These are phyloP conservation scores for Pontederia paniculata DNA, from an alignment of 176 grass and related monocot species.

Conservation along the genomic window DNA sequence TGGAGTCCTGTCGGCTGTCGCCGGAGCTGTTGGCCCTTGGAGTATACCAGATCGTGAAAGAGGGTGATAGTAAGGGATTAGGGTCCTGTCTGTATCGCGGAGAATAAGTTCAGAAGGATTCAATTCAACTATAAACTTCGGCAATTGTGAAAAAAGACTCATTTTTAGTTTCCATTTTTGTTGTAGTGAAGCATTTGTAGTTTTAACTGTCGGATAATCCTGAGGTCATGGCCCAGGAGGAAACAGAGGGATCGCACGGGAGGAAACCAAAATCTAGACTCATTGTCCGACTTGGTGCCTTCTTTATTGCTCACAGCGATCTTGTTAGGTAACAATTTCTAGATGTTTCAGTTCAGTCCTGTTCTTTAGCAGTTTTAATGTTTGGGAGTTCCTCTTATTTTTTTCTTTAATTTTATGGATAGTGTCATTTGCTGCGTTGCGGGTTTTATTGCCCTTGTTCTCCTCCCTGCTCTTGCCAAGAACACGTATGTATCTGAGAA, in stretches of 20 bases:
- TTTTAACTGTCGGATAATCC: too few relatives aligned
- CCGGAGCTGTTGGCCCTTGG: too few relatives aligned
- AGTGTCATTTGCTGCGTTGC: slow-evolving; percentile 53
- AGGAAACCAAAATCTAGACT: slow-evolving; percentile 39
- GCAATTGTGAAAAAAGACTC: too few relatives aligned
- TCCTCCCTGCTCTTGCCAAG: slow-evolving; percentile 76
- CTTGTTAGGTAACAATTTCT: slow-evolving; percentile 48
- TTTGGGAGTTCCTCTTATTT: neutral
- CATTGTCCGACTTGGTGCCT: slow-evolving; percentile 64
- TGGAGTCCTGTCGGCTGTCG: too few relatives aligned
- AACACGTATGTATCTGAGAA: slow-evolving; percentile 95
- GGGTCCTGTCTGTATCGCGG: too few relatives aligned
- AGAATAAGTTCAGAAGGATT: too few relatives aligned
- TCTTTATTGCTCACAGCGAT: slow-evolving; percentile 70
- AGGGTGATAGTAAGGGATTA: too few relatives aligned
- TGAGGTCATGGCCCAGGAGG: neutral
- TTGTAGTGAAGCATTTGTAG: too few relatives aligned
- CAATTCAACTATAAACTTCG: too few relatives aligned
- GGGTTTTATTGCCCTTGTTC: slow-evolving; percentile 43
- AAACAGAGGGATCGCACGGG: neutral
- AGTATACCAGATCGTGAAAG: too few relatives aligned
- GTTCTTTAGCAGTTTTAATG: neutral
- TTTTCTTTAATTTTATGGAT: neutral
- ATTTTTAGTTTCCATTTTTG: too few relatives aligned
- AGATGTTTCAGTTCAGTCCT: neutral